A percentile compares a stretch with the other conserved stretches of the same genome.
Conservation (phyloP, 129 eudicot genomes). For the Chrysanthemum seticuspe region DNA sequence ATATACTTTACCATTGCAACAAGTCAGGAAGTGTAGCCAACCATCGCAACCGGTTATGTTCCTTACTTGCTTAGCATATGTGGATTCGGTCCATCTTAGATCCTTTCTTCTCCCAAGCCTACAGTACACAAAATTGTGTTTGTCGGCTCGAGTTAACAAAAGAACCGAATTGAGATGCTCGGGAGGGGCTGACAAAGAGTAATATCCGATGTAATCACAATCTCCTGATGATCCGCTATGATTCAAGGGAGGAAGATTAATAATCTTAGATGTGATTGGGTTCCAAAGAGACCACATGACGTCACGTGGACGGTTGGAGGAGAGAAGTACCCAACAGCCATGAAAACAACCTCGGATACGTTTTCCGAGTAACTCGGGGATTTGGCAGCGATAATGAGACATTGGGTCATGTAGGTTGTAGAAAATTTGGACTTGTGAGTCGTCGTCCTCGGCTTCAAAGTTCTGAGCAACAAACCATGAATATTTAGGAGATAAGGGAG, state of each 20-base stretch:
- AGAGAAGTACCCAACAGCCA: neutral
- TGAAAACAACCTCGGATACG: neutral
- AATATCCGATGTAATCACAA: neutral
- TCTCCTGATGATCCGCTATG: neutral
- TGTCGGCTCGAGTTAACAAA: neutral
- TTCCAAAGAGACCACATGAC: too few relatives aligned
- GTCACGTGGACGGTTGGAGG: too few relatives aligned
- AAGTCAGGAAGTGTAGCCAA: neutral
- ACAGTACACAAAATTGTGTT: neutral
- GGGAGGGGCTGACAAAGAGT: neutral
- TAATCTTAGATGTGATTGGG: too few relatives aligned
- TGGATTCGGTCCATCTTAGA: neutral
- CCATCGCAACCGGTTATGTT: neutral
- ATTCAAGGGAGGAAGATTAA: neutral
- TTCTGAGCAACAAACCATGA: neutral
- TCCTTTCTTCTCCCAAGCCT: neutral
- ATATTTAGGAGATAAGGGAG: neutral
- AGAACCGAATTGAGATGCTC: neutral
- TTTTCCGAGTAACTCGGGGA: slow-evolving; percentile 7
- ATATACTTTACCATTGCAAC: neutral
- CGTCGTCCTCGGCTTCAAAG: neutral
- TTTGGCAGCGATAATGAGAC: neutral
- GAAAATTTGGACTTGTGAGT: neutral
- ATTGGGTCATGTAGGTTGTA: neutral
- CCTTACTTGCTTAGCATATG: neutral